These are phyloP conservation scores for Aquilaria yunnanensis DNA, from an alignment of 345 rosid genomes.

Conservation along the genomic window DNA sequence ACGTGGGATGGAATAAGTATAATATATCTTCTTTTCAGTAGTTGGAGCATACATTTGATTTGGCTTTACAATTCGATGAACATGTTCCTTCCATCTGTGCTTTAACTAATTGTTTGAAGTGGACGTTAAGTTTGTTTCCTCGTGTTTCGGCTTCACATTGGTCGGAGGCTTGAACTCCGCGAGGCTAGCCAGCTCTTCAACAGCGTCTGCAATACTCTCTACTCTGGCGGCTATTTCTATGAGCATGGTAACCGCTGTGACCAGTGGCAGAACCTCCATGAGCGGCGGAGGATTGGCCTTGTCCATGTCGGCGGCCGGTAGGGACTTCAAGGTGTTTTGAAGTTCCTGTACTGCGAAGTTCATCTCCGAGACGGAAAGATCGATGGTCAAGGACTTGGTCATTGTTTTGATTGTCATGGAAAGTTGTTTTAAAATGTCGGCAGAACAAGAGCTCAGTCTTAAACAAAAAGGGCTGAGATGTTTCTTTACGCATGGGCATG, in stretches of 20 bases:
- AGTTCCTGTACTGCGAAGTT: conserved; percentile 48
- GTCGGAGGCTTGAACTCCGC: conserved; percentile 49
- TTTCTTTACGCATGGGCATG: conserved; percentile 29
- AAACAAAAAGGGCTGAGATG: conserved; percentile 34
- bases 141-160: conserved; percentile 16
- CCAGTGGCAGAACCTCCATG: conserved; percentile 50
- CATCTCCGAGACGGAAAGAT: conserved; percentile 42
- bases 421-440: conserved; percentile 44
- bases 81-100: too few relatives aligned
- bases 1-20: too few relatives aligned
- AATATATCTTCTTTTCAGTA: too few relatives aligned
- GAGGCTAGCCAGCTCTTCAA: conserved; percentile 39
- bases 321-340: conserved; percentile 38
- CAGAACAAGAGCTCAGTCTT: conserved; percentile 33
- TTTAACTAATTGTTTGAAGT: too few relatives aligned
- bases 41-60: too few relatives aligned
- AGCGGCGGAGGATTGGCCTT: conserved; percentile 20
- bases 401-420: conserved; percentile 33
- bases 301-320: conserved; percentile 18
- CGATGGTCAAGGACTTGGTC: conserved; percentile 40
- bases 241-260: conserved; percentile 50
- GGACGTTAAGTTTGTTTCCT: too few relatives aligned
- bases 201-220: conserved; percentile 37
- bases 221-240: conserved; percentile 50
- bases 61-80: too few relatives aligned